Percentiles rank a stretch among this genome's conserved stretches.
phyloP scores from a whole-genome alignment of 2,329 filamentous ascomycete species.

The Volutella citrinella region DNA sequence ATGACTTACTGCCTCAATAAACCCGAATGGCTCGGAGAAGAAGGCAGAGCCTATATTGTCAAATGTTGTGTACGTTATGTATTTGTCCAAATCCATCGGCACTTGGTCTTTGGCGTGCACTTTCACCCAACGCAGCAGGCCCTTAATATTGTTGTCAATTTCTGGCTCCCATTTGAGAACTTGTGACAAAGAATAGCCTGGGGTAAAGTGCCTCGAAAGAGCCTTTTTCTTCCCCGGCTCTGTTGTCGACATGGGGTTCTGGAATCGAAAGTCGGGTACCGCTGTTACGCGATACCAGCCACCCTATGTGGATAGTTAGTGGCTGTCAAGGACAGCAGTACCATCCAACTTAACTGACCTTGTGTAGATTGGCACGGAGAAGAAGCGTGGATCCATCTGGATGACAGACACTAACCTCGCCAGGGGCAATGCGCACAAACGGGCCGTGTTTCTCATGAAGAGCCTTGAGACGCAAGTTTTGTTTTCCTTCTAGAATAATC shows the following conservation, averaged over 20 bases:
- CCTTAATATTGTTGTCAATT: conserved; percentile 7
- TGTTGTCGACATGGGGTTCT: conserved; percentile 8
- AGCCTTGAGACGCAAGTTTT: conserved; percentile 3
- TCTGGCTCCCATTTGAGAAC: conserved; percentile 7
- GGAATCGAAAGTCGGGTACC: conserved; percentile 12
- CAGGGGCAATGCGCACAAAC: conserved; percentile 2
- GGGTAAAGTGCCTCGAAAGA: conserved; percentile 7
- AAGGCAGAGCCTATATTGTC: conserved; percentile 10
- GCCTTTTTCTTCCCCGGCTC: conserved; percentile 11
- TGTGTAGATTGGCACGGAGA: conserved; percentile 5
- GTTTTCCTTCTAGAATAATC: conserved; percentile 4
- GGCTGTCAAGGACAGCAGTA: not conserved
- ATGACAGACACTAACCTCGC: conserved; percentile 9
- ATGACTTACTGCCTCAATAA: too few relatives aligned
- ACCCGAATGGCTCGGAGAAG: conserved; percentile 15
- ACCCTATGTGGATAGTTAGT: conserved; percentile 1
- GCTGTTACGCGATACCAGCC: conserved; percentile 13
- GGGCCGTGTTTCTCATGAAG: conserved; percentile 7
- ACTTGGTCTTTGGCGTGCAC: conserved; percentile 1
- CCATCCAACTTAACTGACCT: not conserved
- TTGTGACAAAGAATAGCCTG: conserved; percentile 8
- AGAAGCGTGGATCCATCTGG: conserved; percentile 3
- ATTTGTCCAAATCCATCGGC: conserved; percentile 11
- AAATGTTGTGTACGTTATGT: conserved; percentile 10
- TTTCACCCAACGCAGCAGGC: conserved; percentile 5